Conservation (phyloP, 2,329 filamentous ascomycete species). For the Beauveria rudraprayagi region DNA sequence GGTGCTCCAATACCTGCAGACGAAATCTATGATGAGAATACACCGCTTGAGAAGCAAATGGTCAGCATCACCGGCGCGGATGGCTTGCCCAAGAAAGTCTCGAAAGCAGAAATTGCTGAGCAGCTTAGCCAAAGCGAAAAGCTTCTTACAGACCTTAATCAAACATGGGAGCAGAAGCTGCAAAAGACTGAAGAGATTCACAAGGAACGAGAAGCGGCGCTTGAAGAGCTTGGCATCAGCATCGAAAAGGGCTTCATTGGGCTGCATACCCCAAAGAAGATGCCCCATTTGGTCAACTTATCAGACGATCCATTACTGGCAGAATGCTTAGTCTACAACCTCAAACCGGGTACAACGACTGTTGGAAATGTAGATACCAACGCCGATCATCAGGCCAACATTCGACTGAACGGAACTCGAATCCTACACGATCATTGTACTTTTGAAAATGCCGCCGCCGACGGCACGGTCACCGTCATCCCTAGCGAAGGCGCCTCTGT, state of each 20-base stretch:
- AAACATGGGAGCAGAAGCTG: slow-evolving; percentile 97
- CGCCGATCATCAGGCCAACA: slow-evolving; percentile 67
- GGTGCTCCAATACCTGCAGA: slow-evolving; percentile 51
- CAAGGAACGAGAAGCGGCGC: slow-evolving; percentile 87
- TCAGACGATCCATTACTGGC: slow-evolving; percentile 91
- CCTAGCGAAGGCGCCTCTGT: slow-evolving; percentile 88
- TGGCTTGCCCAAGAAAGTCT: slow-evolving; percentile 86
- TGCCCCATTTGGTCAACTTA: slow-evolving; percentile 96
- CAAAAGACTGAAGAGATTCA: slow-evolving; percentile 94
- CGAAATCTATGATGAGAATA: slow-evolving; percentile 85
- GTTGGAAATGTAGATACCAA: slow-evolving; percentile 91
- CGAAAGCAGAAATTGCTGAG: slow-evolving; percentile 95
- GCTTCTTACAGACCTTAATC: slow-evolving; percentile 87
- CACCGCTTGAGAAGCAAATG: slow-evolving; percentile 89
- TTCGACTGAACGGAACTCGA: slow-evolving; percentile 85
- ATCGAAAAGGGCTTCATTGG: slow-evolving; percentile 98
- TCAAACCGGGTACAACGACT: slow-evolving; percentile 89
- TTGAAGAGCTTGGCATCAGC: slow-evolving; percentile 95
- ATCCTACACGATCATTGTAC: slow-evolving; percentile 89
- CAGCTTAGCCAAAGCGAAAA: slow-evolving; percentile 96
- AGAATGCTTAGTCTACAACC: slow-evolving; percentile 94
- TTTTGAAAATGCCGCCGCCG: slow-evolving; percentile 75
- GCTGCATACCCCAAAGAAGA: slow-evolving; percentile 93
- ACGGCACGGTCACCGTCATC: slow-evolving; percentile 86
- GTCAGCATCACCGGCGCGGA: slow-evolving; percentile 86